Base-by-base conservation (phyloP, 805 yeast genomes). In the Zygoascus biomembranicola region DNA sequence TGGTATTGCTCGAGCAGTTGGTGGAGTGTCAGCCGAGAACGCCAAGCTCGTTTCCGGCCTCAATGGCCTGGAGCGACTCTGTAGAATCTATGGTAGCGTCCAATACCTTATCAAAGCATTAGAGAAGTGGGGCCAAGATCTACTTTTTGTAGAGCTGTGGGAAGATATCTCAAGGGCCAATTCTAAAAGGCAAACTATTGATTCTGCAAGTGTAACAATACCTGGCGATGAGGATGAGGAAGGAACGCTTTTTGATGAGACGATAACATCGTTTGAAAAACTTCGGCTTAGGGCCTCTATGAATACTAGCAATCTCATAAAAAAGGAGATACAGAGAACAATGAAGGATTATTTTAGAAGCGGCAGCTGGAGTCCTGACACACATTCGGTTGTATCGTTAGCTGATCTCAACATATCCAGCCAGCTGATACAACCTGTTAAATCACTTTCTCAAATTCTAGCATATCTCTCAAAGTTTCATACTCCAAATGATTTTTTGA, bases 241-340 rank as follows among this genome's bases (percentile, higher is more conserved):
- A 43, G 63, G 69, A 11, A 72, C 79, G 2, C 70, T 76, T 47
- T 77, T 77, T 57, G 76, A 74, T 50, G 73, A 75, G 20, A 72
- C 76, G 20, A 71, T 71, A 19, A 59, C 57, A 3, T 73, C 73
- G 1, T 77, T 76, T 55, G 54, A 64, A 16, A 66, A 65, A 8
- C 56, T 76, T 23, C 56, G 66, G 39, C 51, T 54, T 2, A 61
- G 66, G 39, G 66, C 72, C 1, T 63, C 65, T 4, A 57, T 59
- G 11, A 62, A 67, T 28, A 56, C 74, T 11, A 57, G 56, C 5
- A 58, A 55, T 9, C 67, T 70, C 50, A 60, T 75, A 23, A 71
- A 69, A 42, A 67, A 68, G 44, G 71, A 72, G 45, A 49, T 75
- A 23, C 73, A 72, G 47, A 49, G 59, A 14, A 53, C 68, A 1